phyloP scores from a whole-genome alignment of 2,329 filamentous ascomycete species.

The Lachnellula cervina region DNA sequence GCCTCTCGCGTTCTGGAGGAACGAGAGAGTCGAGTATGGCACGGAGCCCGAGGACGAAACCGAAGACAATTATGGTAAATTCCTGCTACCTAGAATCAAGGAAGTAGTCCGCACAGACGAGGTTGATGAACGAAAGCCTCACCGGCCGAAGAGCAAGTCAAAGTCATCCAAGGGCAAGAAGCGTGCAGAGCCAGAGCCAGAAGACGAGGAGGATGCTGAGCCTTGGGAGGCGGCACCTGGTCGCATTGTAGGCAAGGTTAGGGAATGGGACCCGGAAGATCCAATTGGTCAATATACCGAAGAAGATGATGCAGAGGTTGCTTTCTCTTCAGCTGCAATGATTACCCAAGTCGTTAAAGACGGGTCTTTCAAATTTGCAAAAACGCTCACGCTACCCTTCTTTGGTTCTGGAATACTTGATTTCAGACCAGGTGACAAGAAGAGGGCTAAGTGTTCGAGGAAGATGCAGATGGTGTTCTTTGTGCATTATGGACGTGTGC shows the following conservation, averaged over 20 bases:
- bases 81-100: slow-evolving; percentile 66
- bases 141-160: slow-evolving; percentile 22
- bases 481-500: slow-evolving; percentile 75
- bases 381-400: slow-evolving; percentile 78
- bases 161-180: slow-evolving; percentile 39
- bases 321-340: slow-evolving; percentile 45
- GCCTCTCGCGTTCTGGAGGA: slow-evolving; percentile 81
- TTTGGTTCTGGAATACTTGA: slow-evolving; percentile 90
- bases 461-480: slow-evolving; percentile 99
- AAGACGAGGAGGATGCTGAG: slow-evolving; percentile 52
- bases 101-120: slow-evolving; percentile 73
- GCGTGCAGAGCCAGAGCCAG: slow-evolving; percentile 27
- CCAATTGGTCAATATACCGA: slow-evolving; percentile 48
- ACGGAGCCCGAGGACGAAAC: slow-evolving; percentile 45
- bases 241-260: slow-evolving; percentile 57
- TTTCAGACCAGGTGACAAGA: slow-evolving; percentile 74
- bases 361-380: slow-evolving; percentile 80
- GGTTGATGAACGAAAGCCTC: slow-evolving; percentile 37
- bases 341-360: slow-evolving; percentile 54
- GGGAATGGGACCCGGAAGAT: slow-evolving; percentile 60
- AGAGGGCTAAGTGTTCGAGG: slow-evolving; percentile 84
- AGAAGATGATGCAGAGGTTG: slow-evolving; percentile 51
- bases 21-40: slow-evolving; percentile 66
- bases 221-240: slow-evolving; percentile 69
- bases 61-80: slow-evolving; percentile 47